A percentile compares a stretch with the other conserved stretches of the same genome.
Conservation (phyloP, 83 land plant species). For the Picea engelmannii region DNA sequence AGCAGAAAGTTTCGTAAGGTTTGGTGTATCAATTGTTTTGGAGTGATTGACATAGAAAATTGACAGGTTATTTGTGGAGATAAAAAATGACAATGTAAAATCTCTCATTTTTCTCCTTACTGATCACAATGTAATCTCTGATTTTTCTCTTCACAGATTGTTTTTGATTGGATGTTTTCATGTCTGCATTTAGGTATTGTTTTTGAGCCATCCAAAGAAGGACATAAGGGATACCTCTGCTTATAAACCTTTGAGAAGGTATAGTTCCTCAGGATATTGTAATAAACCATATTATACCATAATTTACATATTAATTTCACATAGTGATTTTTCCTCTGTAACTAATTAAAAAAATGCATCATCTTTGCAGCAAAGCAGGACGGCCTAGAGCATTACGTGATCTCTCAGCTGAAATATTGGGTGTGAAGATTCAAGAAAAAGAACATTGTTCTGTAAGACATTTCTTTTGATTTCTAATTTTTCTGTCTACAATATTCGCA, state of each 20-base stretch:
- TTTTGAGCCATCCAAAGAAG: conserved; percentile 84
- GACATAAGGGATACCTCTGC: conserved; percentile 78
- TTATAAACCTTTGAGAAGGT: conserved; percentile 73
- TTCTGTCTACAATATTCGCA: neutral
- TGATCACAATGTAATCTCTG: neutral
- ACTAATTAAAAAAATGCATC: neutral
- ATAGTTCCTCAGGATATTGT: neutral
- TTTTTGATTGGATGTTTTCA: neutral
- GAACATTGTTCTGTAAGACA: conserved; percentile 86
- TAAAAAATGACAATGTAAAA: too few species aligned
- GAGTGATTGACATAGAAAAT: too few species aligned
- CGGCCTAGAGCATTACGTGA: conserved; percentile 62
- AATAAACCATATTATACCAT: conserved; percentile 10
- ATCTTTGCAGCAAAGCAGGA: conserved; percentile 40
- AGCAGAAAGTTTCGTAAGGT: too few species aligned
- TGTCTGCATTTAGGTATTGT: conserved; percentile 49
- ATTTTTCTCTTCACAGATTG: neutral
- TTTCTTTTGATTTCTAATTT: neutral
- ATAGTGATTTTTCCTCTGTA: neutral
- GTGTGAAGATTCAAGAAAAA: conserved; percentile 77
- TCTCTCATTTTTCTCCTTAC: too few species aligned
- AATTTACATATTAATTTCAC: neutral
- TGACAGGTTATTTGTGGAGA: too few species aligned
- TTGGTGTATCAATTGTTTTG: too few species aligned
- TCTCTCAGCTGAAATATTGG: conserved; percentile 73